phyloP scores from a whole-genome alignment of 192 early-diverging fungal species.

The Entomortierella beljakovae region DNA sequence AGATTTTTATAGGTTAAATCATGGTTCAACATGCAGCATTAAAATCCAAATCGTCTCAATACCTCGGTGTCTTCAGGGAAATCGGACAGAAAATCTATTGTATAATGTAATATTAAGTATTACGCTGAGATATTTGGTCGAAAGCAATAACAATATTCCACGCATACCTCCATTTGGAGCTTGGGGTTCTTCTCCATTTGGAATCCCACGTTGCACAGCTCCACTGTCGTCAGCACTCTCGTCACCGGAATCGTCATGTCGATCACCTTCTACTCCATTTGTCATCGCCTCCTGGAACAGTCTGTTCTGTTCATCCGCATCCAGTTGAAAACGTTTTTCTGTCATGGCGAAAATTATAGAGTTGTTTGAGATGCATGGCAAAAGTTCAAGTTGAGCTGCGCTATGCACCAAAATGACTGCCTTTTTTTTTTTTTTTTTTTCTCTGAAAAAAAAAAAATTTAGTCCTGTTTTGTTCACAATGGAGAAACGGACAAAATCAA shows the following conservation, averaged over 20 bases:
- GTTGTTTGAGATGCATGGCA: background rate
- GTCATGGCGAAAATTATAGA: constrained; percentile 16
- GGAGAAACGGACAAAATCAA: background rate
- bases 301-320: constrained; percentile 44
- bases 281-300: constrained; percentile 38
- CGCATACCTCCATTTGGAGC: constrained; percentile 9
- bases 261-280: background rate
- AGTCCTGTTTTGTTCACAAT: background rate
- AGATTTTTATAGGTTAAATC: background rate
- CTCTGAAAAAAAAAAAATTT: background rate
- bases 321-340: constrained; percentile 34
- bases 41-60: constrained; percentile 4
- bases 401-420: too few relatives aligned
- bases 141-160: too few relatives aligned
- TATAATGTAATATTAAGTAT: background rate
- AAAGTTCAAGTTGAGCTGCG: background rate
- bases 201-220: constrained; percentile 41
- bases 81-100: constrained; percentile 60
- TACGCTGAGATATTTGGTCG: too few relatives aligned
- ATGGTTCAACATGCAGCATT: background rate
- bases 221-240: constrained; percentile 42
- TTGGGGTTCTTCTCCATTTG: constrained; percentile 34
- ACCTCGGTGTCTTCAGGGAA: constrained; percentile 62
- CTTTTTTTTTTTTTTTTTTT: background rate
- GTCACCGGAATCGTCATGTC: constrained; percentile 35